Base-by-base conservation (phyloP, 1,284 basidiomycete genomes). In the Mycosarcoma maydis region DNA sequence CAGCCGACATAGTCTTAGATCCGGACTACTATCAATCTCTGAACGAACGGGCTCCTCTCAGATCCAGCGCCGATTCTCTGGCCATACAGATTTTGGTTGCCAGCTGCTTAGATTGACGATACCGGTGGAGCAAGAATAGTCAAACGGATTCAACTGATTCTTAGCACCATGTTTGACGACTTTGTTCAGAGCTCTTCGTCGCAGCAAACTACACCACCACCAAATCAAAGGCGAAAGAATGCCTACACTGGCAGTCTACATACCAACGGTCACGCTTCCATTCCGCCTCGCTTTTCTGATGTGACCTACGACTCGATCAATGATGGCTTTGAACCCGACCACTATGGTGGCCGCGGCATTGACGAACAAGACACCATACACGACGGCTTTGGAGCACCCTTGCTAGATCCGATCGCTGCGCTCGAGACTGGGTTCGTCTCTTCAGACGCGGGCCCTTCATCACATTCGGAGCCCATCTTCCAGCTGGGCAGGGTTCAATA, bases 401-500 rank as follows among this genome's bases (percentile, higher is more conserved):
- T 58, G 14, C 62, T 71, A 11, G 68, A 71, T 23, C 69, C 69
- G 14, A 62, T 72, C 19, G 62, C 69, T 8, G 54, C 69, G 0
- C 54, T 77, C 53, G 77, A 78, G 56, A 78, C 77, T 5, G 77
- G 77, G 22, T 78, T 77, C 48, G 33, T 78, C 24, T 78, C 76
- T 9, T 61, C 56, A 4, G 70, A 76, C 45, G 51, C 71, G 1
- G 62, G 67, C 7, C 51, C 64, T 6, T 58, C 50, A 6, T 48
- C 57, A 0, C 30, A 64, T 14, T 26, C 56, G 0, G 47, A 66
- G 13, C 78, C 79, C 27, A 72, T 81, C 55, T 81, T 81, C 34
- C 72, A 79, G 44, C 65, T 81, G 3, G 80, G 77, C 16, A 47
- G 77, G 2, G 78, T 81, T 3, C 80, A 80, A 56, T 80, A 81